Percentiles rank a stretch among this genome's conserved stretches.
Evolutionary conservation across 2,329 filamentous ascomycete genomes (phyloP).

Genomic region (Alternaria arbusti): DNA sequence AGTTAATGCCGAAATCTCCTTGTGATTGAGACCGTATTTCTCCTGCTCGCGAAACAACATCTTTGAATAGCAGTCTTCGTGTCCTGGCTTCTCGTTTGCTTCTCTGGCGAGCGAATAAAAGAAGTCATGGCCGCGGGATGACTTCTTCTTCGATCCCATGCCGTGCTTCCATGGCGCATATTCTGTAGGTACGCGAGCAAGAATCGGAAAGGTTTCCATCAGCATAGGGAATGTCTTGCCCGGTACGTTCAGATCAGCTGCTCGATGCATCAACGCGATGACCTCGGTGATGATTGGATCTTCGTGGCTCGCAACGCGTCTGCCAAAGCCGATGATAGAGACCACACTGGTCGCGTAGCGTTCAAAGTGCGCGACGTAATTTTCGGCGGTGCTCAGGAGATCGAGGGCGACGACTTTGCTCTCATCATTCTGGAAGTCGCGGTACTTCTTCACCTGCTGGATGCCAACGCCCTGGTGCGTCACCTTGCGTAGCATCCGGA

Average conservation of each 20-base stretch:
- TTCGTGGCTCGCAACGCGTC: constrained; percentile 57
- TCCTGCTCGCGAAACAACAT: constrained; percentile 51
- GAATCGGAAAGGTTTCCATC: constrained; percentile 62
- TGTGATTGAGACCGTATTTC: constrained; percentile 34
- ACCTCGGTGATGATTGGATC: constrained; percentile 67
- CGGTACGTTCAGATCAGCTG: constrained; percentile 58
- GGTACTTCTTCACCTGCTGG: constrained; percentile 62
- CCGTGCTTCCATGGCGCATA: constrained; percentile 47
- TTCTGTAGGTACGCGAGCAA: constrained; percentile 62
- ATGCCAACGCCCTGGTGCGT: constrained; percentile 46
- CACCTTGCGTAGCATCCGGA: constrained; percentile 41
- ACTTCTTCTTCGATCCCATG: constrained; percentile 31
- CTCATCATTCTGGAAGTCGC: constrained; percentile 66
- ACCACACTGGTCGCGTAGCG: constrained; percentile 62
- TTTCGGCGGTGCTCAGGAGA: constrained; percentile 52
- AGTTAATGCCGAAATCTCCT: constrained; percentile 42
- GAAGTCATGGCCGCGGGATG: constrained; percentile 42
- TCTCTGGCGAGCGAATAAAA: constrained; percentile 44
- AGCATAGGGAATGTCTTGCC: constrained; percentile 65
- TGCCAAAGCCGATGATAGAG: constrained; percentile 63
- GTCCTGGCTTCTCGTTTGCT: constrained; percentile 37
- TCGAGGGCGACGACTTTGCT: constrained; percentile 60
- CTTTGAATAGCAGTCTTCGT: constrained; percentile 44
- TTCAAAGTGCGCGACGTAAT: constrained; percentile 62
- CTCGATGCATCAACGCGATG: constrained; percentile 64